A percentile compares a stretch with the other conserved stretches of the same genome.
These are phyloP conservation scores for Gnomoniopsis smithogilvyi DNA, from an alignment of 2,329 filamentous ascomycete species.

Conservation along the genomic window DNA sequence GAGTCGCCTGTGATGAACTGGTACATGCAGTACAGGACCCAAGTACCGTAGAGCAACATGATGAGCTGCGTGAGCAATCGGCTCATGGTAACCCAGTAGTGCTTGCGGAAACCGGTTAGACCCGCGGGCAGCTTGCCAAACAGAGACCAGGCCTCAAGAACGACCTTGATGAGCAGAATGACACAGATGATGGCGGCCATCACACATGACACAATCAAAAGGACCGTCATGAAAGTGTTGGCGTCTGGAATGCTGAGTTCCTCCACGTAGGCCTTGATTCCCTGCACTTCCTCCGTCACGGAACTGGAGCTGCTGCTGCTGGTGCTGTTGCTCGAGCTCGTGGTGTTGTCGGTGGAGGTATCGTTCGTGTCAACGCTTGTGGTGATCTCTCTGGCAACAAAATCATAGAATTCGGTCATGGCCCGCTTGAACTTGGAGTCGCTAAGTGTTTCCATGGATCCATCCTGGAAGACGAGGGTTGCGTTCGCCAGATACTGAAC, in stretches of 20 bases:
- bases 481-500: slow-evolving; percentile 71
- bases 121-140: slow-evolving; percentile 80
- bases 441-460: slow-evolving; percentile 43
- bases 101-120: slow-evolving; percentile 81
- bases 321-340: slow-evolving; percentile 16
- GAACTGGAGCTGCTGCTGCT: slow-evolving; percentile 17
- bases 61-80: slow-evolving; percentile 89
- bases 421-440: slow-evolving; percentile 52
- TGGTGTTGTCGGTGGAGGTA: background rate
- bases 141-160: slow-evolving; percentile 89
- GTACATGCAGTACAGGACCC: slow-evolving; percentile 94
- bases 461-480: slow-evolving; percentile 68
- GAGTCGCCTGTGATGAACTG: slow-evolving; percentile 94
- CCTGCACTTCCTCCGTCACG: slow-evolving; percentile 57
- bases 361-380: slow-evolving; percentile 40
- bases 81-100: slow-evolving; percentile 92
- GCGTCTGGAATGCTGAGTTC: slow-evolving; percentile 79
- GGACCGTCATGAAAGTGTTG: slow-evolving; percentile 94
- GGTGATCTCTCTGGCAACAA: slow-evolving; percentile 52
- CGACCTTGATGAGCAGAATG: slow-evolving; percentile 85
- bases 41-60: slow-evolving; percentile 86
- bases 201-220: slow-evolving; percentile 84
- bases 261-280: slow-evolving; percentile 81
- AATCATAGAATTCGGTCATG: slow-evolving; percentile 40
- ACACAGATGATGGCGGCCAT: slow-evolving; percentile 80